Percentiles rank a stretch among this genome's conserved stretches.
phyloP scores from a whole-genome alignment of 1,284 basidiomycete genomes.

The Cystobasidium sp. region DNA sequence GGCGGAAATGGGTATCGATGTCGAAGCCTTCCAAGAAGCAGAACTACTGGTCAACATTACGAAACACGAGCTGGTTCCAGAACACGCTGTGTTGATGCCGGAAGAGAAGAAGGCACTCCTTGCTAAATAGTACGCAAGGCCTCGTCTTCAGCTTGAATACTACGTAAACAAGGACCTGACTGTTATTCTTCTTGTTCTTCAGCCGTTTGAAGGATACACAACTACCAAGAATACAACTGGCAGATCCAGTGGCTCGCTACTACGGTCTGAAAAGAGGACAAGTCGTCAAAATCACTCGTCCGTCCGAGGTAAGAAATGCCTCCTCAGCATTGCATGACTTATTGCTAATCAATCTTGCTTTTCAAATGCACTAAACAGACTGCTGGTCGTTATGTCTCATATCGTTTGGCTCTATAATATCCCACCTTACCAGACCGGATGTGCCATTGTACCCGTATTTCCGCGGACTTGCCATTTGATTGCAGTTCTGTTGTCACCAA shows the following conservation, averaged over 20 bases:
- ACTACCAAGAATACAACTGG: constrained; percentile 91
- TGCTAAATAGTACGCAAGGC: constrained; percentile 80
- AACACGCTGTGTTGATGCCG: constrained; percentile 82
- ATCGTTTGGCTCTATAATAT: constrained; percentile 36
- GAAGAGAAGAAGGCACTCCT: constrained; percentile 88
- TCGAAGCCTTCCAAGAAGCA: constrained; percentile 96
- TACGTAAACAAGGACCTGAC: constrained; percentile 23
- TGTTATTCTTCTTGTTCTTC: constrained; percentile 39
- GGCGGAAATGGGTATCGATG: constrained; percentile 38
- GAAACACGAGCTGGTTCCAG: constrained; percentile 86
- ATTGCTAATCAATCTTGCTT: not conserved
- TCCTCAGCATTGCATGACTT: not conserved
- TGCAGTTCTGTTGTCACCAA: constrained; percentile 20
- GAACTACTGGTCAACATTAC: constrained; percentile 98
- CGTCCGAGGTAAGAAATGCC: constrained; percentile 77
- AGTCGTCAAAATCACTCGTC: constrained; percentile 97
- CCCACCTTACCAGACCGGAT: too few species aligned
- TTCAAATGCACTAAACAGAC: constrained; percentile 14
- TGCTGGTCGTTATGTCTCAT: constrained; percentile 44
- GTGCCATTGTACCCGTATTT: not conserved
- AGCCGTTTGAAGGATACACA: constrained; percentile 98
- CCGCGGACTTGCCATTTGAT: not conserved
- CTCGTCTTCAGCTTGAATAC: not conserved
- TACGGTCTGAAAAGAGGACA: constrained; percentile 94
- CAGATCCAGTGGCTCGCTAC: constrained; percentile 95